Conservation (phyloP, 176 grass and related monocot species). For the Rhipidocladum racemiflorum region DNA sequence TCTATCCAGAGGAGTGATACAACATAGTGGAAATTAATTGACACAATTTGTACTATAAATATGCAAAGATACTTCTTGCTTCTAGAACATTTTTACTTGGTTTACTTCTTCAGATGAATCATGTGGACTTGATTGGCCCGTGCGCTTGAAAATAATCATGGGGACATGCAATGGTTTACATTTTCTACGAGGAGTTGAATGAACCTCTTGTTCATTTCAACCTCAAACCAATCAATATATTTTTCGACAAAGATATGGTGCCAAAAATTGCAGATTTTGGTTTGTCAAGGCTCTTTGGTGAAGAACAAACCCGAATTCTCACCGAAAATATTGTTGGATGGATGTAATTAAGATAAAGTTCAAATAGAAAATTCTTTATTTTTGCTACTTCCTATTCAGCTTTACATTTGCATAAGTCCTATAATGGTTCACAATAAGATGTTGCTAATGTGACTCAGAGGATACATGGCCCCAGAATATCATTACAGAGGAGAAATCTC, state of each 20-base stretch:
- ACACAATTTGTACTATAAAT: background rate
- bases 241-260: slow-evolving; percentile 24
- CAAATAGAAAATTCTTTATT: background rate
- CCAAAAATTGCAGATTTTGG: slow-evolving; percentile 39
- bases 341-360: slow-evolving; percentile 25
- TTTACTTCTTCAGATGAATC: slow-evolving; percentile 21
- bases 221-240: slow-evolving; percentile 35
- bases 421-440: background rate
- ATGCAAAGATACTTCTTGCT: background rate
- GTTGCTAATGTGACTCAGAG: slow-evolving; percentile 7
- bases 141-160: slow-evolving; percentile 28
- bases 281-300: slow-evolving; percentile 29
- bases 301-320: slow-evolving; percentile 17
- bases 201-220: slow-evolving; percentile 28
- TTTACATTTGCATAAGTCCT: background rate
- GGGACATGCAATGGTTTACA: slow-evolving; percentile 31
- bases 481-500: slow-evolving; percentile 39
- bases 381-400: background rate
- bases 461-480: slow-evolving; percentile 34
- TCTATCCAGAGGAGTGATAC: background rate
- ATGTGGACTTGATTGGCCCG: slow-evolving; percentile 3
- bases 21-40: background rate
- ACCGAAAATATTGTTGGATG: slow-evolving; percentile 32
- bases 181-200: slow-evolving; percentile 19
- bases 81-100: background rate